Conservation (phyloP, 176 grass and related monocot genomes). For the Pontederia crassipes region DNA sequence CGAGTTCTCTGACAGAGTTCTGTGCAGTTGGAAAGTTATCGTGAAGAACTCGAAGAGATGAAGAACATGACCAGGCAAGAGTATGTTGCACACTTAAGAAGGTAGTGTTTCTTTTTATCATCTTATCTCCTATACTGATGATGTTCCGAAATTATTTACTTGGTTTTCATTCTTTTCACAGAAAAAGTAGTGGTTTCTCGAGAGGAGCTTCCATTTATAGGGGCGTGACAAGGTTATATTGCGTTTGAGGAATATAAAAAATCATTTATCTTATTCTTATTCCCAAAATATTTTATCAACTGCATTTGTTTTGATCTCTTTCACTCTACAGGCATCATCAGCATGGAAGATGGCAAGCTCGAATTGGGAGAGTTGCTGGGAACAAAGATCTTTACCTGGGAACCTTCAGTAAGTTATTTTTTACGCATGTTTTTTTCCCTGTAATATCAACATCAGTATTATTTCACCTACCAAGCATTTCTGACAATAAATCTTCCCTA, state of each 20-base stretch:
- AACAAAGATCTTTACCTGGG: slow-evolving; percentile 99
- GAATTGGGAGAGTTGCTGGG: slow-evolving; percentile 88
- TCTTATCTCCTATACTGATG: background rate
- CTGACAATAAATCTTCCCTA: no score
- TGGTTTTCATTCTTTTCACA: slow-evolving; percentile 11
- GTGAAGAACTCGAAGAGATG: slow-evolving; percentile 64
- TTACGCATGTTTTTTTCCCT: no score
- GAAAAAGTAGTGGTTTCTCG: slow-evolving; percentile 97
- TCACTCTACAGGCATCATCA: slow-evolving; percentile 71
- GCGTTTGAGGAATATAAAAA: background rate
- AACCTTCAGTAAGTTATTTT: slow-evolving; percentile 72
- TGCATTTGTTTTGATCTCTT: background rate
- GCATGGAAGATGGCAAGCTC: slow-evolving; percentile 93
- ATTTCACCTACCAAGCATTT: no score
- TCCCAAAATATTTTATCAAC: background rate
- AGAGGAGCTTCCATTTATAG: slow-evolving; percentile 91
- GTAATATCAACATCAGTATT: background rate
- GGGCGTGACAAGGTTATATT: slow-evolving; percentile 75
- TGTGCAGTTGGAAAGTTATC: slow-evolving; percentile 68
- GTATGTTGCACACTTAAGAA: slow-evolving; percentile 80
- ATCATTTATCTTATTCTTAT: background rate
- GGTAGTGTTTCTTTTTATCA: slow-evolving; percentile 19
- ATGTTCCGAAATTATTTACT: background rate
- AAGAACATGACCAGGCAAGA: slow-evolving; percentile 88
- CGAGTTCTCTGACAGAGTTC: slow-evolving; percentile 12